Conservation (phyloP, 306 rosid genomes). For the Lotus japonicus region DNA sequence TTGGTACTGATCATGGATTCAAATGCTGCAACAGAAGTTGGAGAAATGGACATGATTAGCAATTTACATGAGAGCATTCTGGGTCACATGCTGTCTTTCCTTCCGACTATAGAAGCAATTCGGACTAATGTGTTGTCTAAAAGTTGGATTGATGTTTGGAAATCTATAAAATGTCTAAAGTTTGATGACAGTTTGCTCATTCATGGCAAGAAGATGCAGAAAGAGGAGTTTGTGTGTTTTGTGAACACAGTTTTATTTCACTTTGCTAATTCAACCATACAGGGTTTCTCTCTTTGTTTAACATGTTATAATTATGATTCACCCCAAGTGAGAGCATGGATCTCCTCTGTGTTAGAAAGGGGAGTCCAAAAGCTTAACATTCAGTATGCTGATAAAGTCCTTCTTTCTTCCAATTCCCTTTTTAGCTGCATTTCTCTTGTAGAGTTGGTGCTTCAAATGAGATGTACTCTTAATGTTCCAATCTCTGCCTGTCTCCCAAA, state of each 20-base stretch:
- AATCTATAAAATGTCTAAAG: background rate
- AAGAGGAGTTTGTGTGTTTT: slow-evolving; percentile 13
- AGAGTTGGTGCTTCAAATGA: slow-evolving; percentile 32
- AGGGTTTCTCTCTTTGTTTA: slow-evolving; percentile 24
- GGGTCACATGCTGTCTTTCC: slow-evolving; percentile 15
- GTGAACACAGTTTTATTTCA: slow-evolving; percentile 20
- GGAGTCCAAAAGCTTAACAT: slow-evolving; percentile 22
- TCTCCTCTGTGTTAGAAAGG: slow-evolving; percentile 16
- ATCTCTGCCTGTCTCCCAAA: slow-evolving; percentile 24
- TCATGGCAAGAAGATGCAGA: slow-evolving; percentile 19
- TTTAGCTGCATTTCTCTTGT: slow-evolving; percentile 30
- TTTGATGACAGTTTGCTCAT: slow-evolving; percentile 6
- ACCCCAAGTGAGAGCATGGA: slow-evolving; percentile 22
- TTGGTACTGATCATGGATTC: slow-evolving; percentile 14
- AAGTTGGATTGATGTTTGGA: slow-evolving; percentile 27
- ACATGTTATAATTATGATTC: slow-evolving; percentile 16
- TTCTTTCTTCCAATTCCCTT: slow-evolving; percentile 15
- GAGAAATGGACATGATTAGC: slow-evolving; percentile 15
- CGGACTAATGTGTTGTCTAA: slow-evolving; percentile 13
- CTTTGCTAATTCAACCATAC: slow-evolving; percentile 14
- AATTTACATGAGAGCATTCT: slow-evolving; percentile 16
- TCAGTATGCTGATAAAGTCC: slow-evolving; percentile 21
- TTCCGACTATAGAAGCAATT: slow-evolving; percentile 19
- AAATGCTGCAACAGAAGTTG: background rate
- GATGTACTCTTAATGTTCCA: slow-evolving; percentile 25